Evolutionary conservation across 805 yeast genomes (phyloP).

Genomic region (Metschnikowia matae): DNA sequence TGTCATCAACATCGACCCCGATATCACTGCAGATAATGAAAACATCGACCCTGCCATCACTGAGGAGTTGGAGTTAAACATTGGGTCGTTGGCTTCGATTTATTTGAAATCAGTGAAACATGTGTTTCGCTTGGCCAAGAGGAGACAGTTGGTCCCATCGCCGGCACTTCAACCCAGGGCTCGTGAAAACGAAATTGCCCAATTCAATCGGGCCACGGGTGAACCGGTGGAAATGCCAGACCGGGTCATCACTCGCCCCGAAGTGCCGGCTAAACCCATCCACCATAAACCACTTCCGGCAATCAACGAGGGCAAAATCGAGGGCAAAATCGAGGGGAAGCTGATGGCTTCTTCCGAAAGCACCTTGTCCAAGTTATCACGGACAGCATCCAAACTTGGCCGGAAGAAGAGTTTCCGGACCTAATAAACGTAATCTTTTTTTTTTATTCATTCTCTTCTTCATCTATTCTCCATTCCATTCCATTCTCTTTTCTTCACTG

Average conservation of each 20-base stretch:
- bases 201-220: conserved; percentile 11
- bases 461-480: too few relatives aligned
- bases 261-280: background rate
- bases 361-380: conserved; percentile 28
- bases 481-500: too few relatives aligned
- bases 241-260: background rate
- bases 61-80: conserved; percentile 77
- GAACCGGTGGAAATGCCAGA: conserved; percentile 9
- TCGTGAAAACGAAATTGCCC: background rate
- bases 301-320: background rate
- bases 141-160: conserved; percentile 46
- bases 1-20: conserved; percentile 59
- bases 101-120: conserved; percentile 80
- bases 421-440: too few relatives aligned
- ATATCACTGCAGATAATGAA: conserved; percentile 62
- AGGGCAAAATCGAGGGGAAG: background rate
- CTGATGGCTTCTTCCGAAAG: background rate
- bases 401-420: conserved; percentile 15
- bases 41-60: conserved; percentile 63
- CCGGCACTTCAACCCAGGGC: conserved; percentile 34
- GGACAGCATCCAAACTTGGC: conserved; percentile 32
- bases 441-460: too few relatives aligned
- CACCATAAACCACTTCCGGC: conserved; percentile 11
- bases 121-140: conserved; percentile 65
- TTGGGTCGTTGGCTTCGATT: conserved; percentile 79